Evolutionary conservation across 768 basidiomycete species (phyloP).

Genomic region (Boletus fagicola): DNA sequence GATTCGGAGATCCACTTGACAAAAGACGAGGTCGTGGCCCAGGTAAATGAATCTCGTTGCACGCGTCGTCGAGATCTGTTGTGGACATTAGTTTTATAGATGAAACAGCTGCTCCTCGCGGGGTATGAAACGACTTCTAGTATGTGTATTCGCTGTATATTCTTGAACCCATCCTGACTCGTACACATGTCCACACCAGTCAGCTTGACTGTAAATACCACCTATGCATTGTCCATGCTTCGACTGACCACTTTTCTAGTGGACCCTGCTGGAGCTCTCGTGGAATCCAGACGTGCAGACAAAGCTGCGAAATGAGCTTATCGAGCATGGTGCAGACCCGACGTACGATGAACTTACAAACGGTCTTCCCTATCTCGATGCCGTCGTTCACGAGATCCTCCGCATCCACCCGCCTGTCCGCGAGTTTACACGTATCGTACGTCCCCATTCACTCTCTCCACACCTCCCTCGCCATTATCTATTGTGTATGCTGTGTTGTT

Average conservation of each 20-base stretch:
- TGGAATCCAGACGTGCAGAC: conserved; percentile 44
- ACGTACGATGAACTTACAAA: conserved; percentile 52
- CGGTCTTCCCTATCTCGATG: conserved; percentile 51
- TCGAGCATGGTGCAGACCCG: conserved; percentile 44
- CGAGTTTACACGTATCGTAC: conserved; percentile 17
- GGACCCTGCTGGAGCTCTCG: conserved; percentile 56
- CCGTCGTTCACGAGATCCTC: conserved; percentile 42
- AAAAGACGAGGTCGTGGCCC: conserved; percentile 26
- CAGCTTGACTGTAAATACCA: conserved; percentile 10
- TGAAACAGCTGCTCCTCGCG: conserved; percentile 17
- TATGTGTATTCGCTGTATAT: not conserved
- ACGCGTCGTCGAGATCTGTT: too few species aligned
- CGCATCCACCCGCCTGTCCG: conserved; percentile 41
- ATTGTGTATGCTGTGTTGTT: not conserved
- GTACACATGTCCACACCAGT: conserved; percentile 6
- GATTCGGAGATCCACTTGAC: conserved; percentile 27
- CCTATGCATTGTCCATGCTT: not conserved
- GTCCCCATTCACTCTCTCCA: not conserved
- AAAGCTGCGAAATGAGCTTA: conserved; percentile 49
- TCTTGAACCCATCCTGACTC: not conserved
- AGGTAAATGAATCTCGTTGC: conserved; percentile 8
- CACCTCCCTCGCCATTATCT: too few species aligned
- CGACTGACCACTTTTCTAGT: conserved; percentile 30
- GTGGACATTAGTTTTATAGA: not conserved
- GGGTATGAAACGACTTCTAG: conserved; percentile 25